These are phyloP conservation scores for Fragaria ananassa DNA, from an alignment of 306 rosid species.

Conservation along the genomic window DNA sequence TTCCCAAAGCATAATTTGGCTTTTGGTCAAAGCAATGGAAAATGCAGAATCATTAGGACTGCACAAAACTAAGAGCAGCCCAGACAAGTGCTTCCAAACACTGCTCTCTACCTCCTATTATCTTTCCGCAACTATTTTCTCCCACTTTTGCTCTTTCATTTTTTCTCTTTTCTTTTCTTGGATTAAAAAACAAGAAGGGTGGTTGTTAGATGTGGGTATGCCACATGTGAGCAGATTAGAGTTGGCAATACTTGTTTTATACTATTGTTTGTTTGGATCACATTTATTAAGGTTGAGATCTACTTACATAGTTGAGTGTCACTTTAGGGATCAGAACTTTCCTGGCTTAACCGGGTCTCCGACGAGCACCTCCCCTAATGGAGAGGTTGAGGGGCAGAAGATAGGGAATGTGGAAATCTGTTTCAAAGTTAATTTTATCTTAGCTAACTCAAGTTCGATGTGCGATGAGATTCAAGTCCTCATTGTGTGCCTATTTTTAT, in stretches of 20 bases:
- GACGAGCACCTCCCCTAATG: not conserved
- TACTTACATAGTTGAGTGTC: not conserved
- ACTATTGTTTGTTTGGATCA: not conserved
- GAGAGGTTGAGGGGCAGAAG: not conserved
- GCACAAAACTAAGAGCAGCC: conserved; percentile 1
- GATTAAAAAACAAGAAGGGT: conserved; percentile 13
- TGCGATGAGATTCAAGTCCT: too few species aligned
- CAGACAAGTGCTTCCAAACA: conserved; percentile 11
- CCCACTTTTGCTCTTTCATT: not conserved
- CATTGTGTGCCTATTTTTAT: too few species aligned
- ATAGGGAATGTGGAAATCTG: not conserved
- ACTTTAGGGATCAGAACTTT: not conserved
- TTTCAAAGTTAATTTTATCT: too few species aligned
- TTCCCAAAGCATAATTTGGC: conserved; percentile 1
- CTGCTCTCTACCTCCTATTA: too few species aligned
- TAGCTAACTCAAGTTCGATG: too few species aligned
- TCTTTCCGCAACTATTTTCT: not conserved
- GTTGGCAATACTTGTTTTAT: conserved; percentile 10
- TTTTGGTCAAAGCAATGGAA: conserved; percentile 18
- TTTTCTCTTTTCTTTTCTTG: not conserved
- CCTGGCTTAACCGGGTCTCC: not conserved
- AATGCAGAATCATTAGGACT: conserved; percentile 15
- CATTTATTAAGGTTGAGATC: conserved; percentile 6
- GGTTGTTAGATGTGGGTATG: conserved; percentile 3
- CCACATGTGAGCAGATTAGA: conserved; percentile 8